These are phyloP conservation scores for Xanthoceras sorbifolium DNA, from an alignment of 345 rosid genomes.

Conservation along the genomic window DNA sequence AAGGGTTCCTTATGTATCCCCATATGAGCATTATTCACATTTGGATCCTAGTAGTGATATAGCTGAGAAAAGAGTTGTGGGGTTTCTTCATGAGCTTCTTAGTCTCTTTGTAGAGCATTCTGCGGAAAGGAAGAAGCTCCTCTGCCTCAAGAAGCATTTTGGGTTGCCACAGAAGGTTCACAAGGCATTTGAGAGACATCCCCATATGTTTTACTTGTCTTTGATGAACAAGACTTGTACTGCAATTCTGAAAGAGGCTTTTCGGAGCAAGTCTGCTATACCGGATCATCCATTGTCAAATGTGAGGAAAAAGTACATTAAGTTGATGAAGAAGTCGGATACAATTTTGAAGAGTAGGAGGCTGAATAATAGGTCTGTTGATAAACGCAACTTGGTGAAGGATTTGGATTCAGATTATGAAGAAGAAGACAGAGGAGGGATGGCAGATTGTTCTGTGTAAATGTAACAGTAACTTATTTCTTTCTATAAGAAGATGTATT, in stretches of 20 bases:
- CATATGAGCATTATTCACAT: slow-evolving; percentile 67
- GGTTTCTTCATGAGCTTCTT: slow-evolving; percentile 82
- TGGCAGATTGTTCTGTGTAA: slow-evolving; percentile 13
- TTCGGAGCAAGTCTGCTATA: slow-evolving; percentile 42
- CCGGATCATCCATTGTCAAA: slow-evolving; percentile 64
- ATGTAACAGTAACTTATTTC: background rate
- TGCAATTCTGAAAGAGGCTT: slow-evolving; percentile 80
- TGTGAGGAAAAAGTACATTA: slow-evolving; percentile 63
- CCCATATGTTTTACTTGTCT: slow-evolving; percentile 76
- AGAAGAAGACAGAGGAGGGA: slow-evolving; percentile 27
- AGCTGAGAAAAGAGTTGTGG: slow-evolving; percentile 87
- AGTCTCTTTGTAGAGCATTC: slow-evolving; percentile 85
- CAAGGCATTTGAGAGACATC: slow-evolving; percentile 91
- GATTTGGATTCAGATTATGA: slow-evolving; percentile 52
- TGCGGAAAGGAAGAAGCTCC: slow-evolving; percentile 55
- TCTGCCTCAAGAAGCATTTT: slow-evolving; percentile 47
- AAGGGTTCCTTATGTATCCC: slow-evolving; percentile 72
- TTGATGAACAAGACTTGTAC: slow-evolving; percentile 72
- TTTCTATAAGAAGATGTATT: background rate
- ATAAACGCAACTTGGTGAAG: slow-evolving; percentile 26
- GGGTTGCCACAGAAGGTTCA: slow-evolving; percentile 79
- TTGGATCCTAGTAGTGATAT: slow-evolving; percentile 67
- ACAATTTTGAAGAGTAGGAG: slow-evolving; percentile 50
- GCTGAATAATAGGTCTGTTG: slow-evolving; percentile 19
- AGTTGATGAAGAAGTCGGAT: slow-evolving; percentile 60